Evolutionary conservation across 805 yeast species (phyloP), one percentile per base, ranked within the genome.

Genomic region (Kockiozyma suomiensis): DNA sequence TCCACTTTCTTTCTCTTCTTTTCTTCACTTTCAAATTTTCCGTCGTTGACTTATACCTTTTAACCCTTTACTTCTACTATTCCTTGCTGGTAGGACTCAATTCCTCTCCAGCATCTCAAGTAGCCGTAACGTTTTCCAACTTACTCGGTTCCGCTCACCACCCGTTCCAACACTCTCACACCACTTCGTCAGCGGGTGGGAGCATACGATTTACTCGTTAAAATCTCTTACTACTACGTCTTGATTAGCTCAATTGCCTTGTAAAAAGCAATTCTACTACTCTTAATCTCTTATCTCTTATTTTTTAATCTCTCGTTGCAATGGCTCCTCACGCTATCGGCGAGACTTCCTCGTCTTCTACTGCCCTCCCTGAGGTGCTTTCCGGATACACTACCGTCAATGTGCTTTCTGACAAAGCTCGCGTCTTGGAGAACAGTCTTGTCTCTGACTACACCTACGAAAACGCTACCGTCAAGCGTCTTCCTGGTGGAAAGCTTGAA

Each of bases 391-490:
- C 79, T 48, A 58, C 78, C 53, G 83, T 86, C 68, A 74, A 82
- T 58, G 87, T 86, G 68, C 47, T 63, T 25, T 80, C 86, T 50
- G 81, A 79, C 72, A 83, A 81, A 65, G 77, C 84, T 55, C 72
- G 71, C 58, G 81, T 79, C 72, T 77, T 79, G 61, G 79, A 82
- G 51, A 57, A 50, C 43, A 77, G 81, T 59, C 75, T 79, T 68
- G 54, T 66, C 67, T 82, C 91, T 58, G 82, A 82, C 70, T 87
- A 85, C 77, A 79, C 83, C 23, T 87, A 87, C 74, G 88, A 87
- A 72, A 89, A 87, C 68, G 86, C 96, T 4, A 75, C 75, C 41
- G 66, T 62, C 56, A 59, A 62, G 59, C 59, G 51, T 33, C 32
- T 48, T 38, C 59, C 61, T 12, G 61, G 60, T 53, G 66, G 64